phyloP scores from a whole-genome alignment of 2,329 filamentous ascomycete genomes.

The Exophiala viscosa region DNA sequence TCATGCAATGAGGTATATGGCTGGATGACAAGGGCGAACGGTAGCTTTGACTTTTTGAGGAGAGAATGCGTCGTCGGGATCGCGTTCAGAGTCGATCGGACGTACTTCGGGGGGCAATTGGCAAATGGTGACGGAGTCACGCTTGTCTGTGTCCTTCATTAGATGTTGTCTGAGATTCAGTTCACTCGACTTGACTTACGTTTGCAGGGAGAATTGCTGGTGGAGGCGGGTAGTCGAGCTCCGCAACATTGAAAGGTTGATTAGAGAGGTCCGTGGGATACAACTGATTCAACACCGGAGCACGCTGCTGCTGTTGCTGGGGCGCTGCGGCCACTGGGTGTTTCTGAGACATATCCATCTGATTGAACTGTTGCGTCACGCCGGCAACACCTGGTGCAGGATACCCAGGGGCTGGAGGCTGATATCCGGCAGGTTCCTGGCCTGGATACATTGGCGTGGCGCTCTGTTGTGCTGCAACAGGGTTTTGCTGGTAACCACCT shows the following conservation, averaged over 20 bases:
- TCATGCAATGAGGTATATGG: slow-evolving; percentile 92
- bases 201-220: slow-evolving; percentile 87
- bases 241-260: slow-evolving; percentile 89
- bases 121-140: slow-evolving; percentile 86
- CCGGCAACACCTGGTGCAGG: slow-evolving; percentile 60
- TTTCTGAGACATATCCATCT: slow-evolving; percentile 64
- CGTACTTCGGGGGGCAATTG: slow-evolving; percentile 90
- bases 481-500: slow-evolving; percentile 40
- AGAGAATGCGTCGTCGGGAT: slow-evolving; percentile 88
- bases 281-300: slow-evolving; percentile 67
- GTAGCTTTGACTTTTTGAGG: slow-evolving; percentile 93
- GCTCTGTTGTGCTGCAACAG: slow-evolving; percentile 30
- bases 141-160: slow-evolving; percentile 63
- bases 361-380: slow-evolving; percentile 77
- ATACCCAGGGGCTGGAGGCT: slow-evolving; percentile 66
- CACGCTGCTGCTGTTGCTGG: slow-evolving; percentile 42
- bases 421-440: slow-evolving; percentile 54
- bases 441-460: slow-evolving; percentile 35
- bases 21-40: slow-evolving; percentile 92
- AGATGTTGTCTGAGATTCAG: slow-evolving; percentile 12
- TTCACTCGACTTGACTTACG: slow-evolving; percentile 54
- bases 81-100: slow-evolving; percentile 91
- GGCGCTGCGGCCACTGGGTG: slow-evolving; percentile 48
- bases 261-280: slow-evolving; percentile 88
- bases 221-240: slow-evolving; percentile 86